Evolutionary conservation across 1,284 basidiomycete species (phyloP).

Genomic region (Melampsora occidentalis): DNA sequence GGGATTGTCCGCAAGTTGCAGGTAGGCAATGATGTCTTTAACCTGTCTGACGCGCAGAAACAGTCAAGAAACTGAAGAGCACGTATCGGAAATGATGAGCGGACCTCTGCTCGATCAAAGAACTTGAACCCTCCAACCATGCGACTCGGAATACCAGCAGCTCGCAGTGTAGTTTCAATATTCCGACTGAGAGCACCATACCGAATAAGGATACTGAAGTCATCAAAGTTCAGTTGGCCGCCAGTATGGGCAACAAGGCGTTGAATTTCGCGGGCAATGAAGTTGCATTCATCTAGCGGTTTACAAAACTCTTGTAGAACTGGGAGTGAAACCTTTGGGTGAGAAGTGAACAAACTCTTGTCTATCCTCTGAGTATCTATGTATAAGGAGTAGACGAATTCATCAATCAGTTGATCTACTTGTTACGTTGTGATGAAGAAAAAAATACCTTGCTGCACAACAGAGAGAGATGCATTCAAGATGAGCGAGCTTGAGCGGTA

Average conservation of each 20-base stretch:
- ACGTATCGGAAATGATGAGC: background rate
- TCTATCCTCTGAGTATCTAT: conserved; percentile 69
- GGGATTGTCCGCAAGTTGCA: conserved; percentile 80
- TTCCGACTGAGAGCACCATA: conserved; percentile 77
- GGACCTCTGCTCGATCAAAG: conserved; percentile 75
- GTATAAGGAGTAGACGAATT: conserved; percentile 14
- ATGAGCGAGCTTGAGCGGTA: conserved; percentile 82
- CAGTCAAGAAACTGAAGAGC: background rate
- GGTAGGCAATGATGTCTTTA: conserved; percentile 81
- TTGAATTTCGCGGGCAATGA: conserved; percentile 77
- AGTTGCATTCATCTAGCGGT: conserved; percentile 63
- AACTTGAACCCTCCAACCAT: conserved; percentile 80
- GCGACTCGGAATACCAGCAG: conserved; percentile 70
- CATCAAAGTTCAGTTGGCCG: conserved; percentile 68
- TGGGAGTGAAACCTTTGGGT: conserved; percentile 63
- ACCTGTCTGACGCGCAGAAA: conserved; percentile 56
- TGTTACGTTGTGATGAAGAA: background rate
- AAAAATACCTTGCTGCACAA: conserved; percentile 73
- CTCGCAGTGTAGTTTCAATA: conserved; percentile 74
- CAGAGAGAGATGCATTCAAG: conserved; percentile 69
- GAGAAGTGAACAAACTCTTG: conserved; percentile 72
- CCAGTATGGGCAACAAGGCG: conserved; percentile 71
- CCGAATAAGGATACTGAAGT: conserved; percentile 76
- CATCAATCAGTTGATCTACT: conserved; percentile 2
- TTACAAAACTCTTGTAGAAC: conserved; percentile 58